phyloP scores from a whole-genome alignment of 805 yeast species.

The Zygotorulaspora sp. region DNA sequence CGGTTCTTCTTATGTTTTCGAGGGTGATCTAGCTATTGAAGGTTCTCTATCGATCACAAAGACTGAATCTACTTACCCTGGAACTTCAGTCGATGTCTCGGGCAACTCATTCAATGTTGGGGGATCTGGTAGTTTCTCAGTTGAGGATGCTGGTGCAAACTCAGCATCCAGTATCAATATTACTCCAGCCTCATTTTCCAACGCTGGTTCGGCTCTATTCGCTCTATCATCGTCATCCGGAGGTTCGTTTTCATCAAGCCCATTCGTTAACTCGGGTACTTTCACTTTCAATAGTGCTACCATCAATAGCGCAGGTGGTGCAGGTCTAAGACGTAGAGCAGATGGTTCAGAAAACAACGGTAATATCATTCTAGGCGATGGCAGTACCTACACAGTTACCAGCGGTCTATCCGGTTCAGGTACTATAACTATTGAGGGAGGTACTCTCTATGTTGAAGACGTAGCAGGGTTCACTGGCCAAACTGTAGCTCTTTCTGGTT shows the following conservation, averaged over 20 bases:
- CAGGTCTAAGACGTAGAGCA: conserved; percentile 2
- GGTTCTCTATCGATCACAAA: not conserved
- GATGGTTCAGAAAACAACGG: not conserved
- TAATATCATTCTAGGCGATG: not conserved
- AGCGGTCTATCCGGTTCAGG: conserved; percentile 3
- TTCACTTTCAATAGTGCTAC: conserved; percentile 4
- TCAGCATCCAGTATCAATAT: conserved; percentile 2
- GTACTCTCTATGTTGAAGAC: not conserved
- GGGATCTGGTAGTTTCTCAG: not conserved
- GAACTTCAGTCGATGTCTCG: not conserved
- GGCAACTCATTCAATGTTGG: not conserved
- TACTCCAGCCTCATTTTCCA: conserved; percentile 3
- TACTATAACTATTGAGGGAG: conserved; percentile 1
- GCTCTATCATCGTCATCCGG: not conserved
- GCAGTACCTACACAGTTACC: conserved; percentile 3
- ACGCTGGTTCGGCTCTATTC: conserved; percentile 2
- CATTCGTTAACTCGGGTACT: conserved; percentile 4
- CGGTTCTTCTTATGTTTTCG: not conserved
- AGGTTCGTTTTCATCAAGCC: conserved; percentile 1
- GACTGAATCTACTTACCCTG: conserved; percentile 3
- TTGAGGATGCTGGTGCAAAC: conserved; percentile 2
- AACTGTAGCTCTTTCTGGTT: conserved; percentile 3
- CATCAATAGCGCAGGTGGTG: not conserved
- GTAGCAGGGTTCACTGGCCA: conserved; percentile 4
- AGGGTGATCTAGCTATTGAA: not conserved